Evolutionary conservation across 78 protist genomes (phyloP).

Genomic region (Dictyostelium citrinum): DNA sequence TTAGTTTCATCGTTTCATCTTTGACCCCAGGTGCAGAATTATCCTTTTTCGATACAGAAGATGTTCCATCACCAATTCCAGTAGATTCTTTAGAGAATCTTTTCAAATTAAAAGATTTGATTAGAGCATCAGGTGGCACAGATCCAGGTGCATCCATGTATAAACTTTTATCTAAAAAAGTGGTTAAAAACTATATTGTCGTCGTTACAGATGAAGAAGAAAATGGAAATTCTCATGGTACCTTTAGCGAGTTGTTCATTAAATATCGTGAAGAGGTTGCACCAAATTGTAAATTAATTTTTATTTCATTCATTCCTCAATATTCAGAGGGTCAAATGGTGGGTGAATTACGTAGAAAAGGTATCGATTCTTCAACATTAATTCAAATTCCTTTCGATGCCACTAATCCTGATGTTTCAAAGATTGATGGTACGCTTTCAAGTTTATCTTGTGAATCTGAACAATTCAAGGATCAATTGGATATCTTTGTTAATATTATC

Average conservation of each 20-base stretch:
- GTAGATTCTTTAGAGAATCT: not conserved
- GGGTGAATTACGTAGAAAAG: not conserved
- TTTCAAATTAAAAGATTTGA: not conserved
- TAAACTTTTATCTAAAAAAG: not conserved
- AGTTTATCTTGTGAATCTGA: constrained; percentile 36
- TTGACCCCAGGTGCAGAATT: constrained; percentile 9
- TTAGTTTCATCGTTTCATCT: constrained; percentile 4
- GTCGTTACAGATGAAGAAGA: constrained; percentile 66
- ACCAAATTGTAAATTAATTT: constrained; percentile 24
- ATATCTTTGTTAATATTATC: not conserved
- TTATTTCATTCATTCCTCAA: constrained; percentile 20
- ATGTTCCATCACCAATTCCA: constrained; percentile 18
- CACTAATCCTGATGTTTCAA: constrained; percentile 27
- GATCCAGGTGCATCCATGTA: constrained; percentile 2
- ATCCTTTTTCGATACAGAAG: constrained; percentile 30
- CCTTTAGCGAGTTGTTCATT: constrained; percentile 2
- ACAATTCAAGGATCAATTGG: constrained; percentile 11
- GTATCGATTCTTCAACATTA: not conserved
- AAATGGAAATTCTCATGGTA: not conserved
- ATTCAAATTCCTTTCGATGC: constrained; percentile 36
- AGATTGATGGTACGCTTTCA: constrained; percentile 42
- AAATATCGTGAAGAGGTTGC: constrained; percentile 18
- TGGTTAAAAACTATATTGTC: not conserved
- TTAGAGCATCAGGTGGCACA: constrained; percentile 54
- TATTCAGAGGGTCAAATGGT: constrained; percentile 68